Evolutionary conservation across 169 alveolate genomes (phyloP), one percentile per base, ranked within the genome.

Genomic region (Plasmodium gonderi): DNA sequence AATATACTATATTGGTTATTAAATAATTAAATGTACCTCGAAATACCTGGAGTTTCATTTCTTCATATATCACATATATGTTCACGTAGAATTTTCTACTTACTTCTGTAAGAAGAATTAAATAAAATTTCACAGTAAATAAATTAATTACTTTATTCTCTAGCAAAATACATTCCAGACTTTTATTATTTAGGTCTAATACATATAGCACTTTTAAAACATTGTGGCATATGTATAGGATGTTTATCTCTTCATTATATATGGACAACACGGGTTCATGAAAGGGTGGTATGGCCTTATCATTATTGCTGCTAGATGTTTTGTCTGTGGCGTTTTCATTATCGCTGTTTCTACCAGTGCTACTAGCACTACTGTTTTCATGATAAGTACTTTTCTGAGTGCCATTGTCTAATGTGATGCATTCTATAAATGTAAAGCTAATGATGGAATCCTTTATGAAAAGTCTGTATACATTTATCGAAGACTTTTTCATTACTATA

Each of bases 41-140:
- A 40, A 49, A 83, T 3, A 64, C 92, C 77, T 47, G 20, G 29
- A 83, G 42, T 42, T 83, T 83, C 81, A 83, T 45, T 45, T 83
- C 92, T 72, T 83, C 92, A 83, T 83, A 64, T 47, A 83, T 83
- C 17, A 83, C 64, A 83, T 83, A 83, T 45, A 83, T 83, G 64
- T 72, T 69, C 33, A 83, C 20, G 1, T 12, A 72, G 40, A n/a
- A 83, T 72, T 83, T 83, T 44, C 64, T 68, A 49, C 77, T 72
- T 14, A 72, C 42, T 33, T 83, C 85, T 40, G 45, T 69, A 42
- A 83, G 77, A 8, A 83, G 40, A 29, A 83, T 83, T 72, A 83
- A 83, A 83, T 83, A 83, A 72, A 69, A 83, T 83, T 83, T 83
- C 12, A 45, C 81, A 4, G 83, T 17, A 72, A 83, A 83, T 60